Conservation (phyloP, 306 rosid species). For the Alnus glutinosa region DNA sequence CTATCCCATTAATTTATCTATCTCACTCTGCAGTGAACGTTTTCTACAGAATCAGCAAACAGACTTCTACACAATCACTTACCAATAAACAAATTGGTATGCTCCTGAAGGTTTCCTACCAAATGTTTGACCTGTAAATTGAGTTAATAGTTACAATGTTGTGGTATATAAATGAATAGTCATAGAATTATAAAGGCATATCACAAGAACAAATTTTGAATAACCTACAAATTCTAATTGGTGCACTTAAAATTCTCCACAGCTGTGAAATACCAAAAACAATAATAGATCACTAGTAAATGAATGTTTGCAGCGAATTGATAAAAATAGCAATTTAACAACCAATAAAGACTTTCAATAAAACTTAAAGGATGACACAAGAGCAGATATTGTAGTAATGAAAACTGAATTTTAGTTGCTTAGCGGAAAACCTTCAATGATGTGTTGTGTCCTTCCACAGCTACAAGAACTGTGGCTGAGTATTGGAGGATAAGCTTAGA, state of each 20-base stretch:
- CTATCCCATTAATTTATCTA: neutral
- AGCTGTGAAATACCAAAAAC: neutral
- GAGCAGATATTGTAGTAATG: neutral
- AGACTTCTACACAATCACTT: constrained; percentile 39
- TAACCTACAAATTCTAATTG: neutral
- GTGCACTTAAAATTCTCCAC: neutral
- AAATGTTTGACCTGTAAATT: constrained; percentile 65
- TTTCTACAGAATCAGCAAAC: constrained; percentile 7
- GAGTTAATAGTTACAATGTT: constrained; percentile 13
- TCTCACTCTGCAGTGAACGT: neutral
- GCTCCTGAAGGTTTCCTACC: constrained; percentile 62
- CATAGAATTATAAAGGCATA: neutral
- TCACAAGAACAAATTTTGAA: neutral
- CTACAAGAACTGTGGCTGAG: neutral
- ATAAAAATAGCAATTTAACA: neutral
- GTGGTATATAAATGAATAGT: constrained; percentile 11
- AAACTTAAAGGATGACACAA: neutral
- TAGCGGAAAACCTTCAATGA: neutral
- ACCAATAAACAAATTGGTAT: constrained; percentile 77
- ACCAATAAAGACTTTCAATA: neutral
- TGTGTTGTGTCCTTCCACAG: neutral
- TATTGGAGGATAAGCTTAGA: neutral
- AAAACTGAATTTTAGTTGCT: neutral
- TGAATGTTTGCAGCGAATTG: neutral
- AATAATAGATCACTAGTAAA: neutral